phyloP scores from a whole-genome alignment of 345 rosid species.

The Lepidium sativum region DNA sequence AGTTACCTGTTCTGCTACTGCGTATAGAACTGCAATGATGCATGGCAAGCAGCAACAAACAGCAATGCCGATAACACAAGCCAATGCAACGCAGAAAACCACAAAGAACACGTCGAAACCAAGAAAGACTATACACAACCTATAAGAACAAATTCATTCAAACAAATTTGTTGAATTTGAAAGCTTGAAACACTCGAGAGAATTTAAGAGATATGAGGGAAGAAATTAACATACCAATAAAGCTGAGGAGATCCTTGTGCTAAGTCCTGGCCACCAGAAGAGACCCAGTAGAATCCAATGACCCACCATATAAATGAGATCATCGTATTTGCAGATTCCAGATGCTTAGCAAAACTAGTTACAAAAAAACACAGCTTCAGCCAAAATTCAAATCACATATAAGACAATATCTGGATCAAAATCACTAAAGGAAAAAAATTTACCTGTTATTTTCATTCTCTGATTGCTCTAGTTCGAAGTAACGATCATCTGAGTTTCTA shows the following conservation, averaged over 20 bases:
- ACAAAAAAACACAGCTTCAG: neutral
- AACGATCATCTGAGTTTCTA: slow-evolving; percentile 36
- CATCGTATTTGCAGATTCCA: slow-evolving; percentile 95
- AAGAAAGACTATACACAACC: slow-evolving; percentile 88
- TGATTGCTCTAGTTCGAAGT: slow-evolving; percentile 44
- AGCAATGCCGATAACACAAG: slow-evolving; percentile 92
- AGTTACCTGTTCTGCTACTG: slow-evolving; percentile 89
- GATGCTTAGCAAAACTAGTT: slow-evolving; percentile 60
- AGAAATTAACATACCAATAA: slow-evolving; percentile 48
- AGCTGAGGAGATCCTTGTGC: slow-evolving; percentile 69
- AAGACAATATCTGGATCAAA: neutral
- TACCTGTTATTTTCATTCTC: slow-evolving; percentile 61
- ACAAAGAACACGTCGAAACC: slow-evolving; percentile 98
- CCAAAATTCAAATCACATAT: neutral
- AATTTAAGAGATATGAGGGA: neutral
- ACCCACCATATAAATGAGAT: slow-evolving; percentile 97
- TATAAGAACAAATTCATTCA: slow-evolving; percentile 16
- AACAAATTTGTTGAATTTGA: neutral
- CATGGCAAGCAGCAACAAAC: slow-evolving; percentile 99
- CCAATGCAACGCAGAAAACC: slow-evolving; percentile 88
- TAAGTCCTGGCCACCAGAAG: slow-evolving; percentile 78
- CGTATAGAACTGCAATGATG: slow-evolving; percentile 90
- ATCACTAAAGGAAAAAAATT: neutral
- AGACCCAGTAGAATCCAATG: slow-evolving; percentile 95
- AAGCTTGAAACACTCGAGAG: neutral